These are phyloP conservation scores for Cercospora zeina DNA, from an alignment of 2,329 filamentous ascomycete genomes.

Conservation along the genomic window DNA sequence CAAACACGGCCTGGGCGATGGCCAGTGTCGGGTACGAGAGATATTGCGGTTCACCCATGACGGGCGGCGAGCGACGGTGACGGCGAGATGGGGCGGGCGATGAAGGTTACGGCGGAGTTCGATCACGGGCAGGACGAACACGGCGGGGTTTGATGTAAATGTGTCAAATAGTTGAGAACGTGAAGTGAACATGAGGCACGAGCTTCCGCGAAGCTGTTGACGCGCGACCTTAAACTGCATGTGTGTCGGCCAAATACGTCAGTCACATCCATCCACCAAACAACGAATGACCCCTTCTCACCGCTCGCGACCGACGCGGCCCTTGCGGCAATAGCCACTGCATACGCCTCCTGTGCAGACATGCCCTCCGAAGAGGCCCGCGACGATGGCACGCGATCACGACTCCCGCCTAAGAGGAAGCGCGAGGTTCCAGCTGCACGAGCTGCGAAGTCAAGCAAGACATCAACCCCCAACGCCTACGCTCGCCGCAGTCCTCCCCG, in stretches of 20 bases:
- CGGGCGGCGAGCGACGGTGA: constrained; percentile 27
- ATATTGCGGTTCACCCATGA: constrained; percentile 78
- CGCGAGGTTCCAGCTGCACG: constrained; percentile 36
- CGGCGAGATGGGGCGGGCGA: not conserved
- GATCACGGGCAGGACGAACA: not conserved
- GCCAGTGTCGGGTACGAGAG: constrained; percentile 80
- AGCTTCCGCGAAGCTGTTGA: constrained; percentile 6
- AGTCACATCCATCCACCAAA: not conserved
- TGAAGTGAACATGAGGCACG: constrained; percentile 11
- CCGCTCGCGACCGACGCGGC: not conserved
- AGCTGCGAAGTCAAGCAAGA: constrained; percentile 31
- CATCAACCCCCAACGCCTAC: constrained; percentile 38
- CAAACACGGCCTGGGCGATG: constrained; percentile 82
- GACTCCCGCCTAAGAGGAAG: constrained; percentile 35
- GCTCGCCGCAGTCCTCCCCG: constrained; percentile 38
- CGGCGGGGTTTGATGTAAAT: constrained; percentile 1
- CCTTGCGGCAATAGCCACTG: not conserved
- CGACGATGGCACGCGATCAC: constrained; percentile 21
- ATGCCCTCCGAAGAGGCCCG: constrained; percentile 32
- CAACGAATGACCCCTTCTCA: not conserved
- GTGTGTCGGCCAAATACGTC: not conserved
- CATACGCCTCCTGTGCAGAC: not conserved
- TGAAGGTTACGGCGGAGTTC: not conserved
- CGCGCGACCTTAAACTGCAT: constrained; percentile 1
- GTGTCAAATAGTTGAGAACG: not conserved